Percentiles rank a stretch among this genome's conserved stretches.
Conservation (phyloP, 2,329 filamentous ascomycete genomes). For the Xylariaceae sp. region DNA sequence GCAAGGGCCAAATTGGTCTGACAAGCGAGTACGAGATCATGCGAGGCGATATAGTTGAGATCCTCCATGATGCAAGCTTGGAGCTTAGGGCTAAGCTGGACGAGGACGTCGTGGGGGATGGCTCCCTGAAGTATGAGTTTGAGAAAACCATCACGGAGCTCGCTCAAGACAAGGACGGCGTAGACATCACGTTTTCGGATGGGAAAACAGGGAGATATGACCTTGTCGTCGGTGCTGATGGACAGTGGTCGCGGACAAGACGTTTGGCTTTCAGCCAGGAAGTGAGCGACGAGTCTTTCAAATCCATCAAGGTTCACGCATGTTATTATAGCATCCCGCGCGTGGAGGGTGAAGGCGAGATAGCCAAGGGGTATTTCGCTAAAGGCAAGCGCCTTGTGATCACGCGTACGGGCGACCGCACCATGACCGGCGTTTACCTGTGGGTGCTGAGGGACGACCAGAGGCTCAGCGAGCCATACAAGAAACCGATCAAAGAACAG, state of each 20-base stretch:
- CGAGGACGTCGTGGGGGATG: not conserved
- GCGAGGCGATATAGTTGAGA: slow-evolving; percentile 47
- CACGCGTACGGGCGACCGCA: slow-evolving; percentile 35
- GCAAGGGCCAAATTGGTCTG: slow-evolving; percentile 38
- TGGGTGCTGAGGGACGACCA: slow-evolving; percentile 3
- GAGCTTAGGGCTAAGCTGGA: slow-evolving; percentile 7
- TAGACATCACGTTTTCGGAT: slow-evolving; percentile 38
- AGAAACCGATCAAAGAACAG: not conserved
- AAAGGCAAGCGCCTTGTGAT: slow-evolving; percentile 31
- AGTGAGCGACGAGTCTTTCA: slow-evolving; percentile 22
- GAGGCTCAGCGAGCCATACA: slow-evolving; percentile 1
- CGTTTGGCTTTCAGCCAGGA: slow-evolving; percentile 29
- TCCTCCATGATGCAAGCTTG: slow-evolving; percentile 39
- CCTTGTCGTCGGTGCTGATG: slow-evolving; percentile 52
- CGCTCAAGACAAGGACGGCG: slow-evolving; percentile 24
- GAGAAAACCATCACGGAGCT: slow-evolving; percentile 25
- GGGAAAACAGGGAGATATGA: slow-evolving; percentile 41
- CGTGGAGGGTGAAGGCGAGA: slow-evolving; percentile 20
- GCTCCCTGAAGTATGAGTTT: slow-evolving; percentile 29
- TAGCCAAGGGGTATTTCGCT: slow-evolving; percentile 31
- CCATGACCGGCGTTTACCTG: slow-evolving; percentile 29
- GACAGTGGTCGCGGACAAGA: slow-evolving; percentile 45
- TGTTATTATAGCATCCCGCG: slow-evolving; percentile 37
- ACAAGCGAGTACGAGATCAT: slow-evolving; percentile 58
- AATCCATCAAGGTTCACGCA: slow-evolving; percentile 27